Conservation (phyloP, 2,329 filamentous ascomycete genomes). For the Pleoardoris graminearum region DNA sequence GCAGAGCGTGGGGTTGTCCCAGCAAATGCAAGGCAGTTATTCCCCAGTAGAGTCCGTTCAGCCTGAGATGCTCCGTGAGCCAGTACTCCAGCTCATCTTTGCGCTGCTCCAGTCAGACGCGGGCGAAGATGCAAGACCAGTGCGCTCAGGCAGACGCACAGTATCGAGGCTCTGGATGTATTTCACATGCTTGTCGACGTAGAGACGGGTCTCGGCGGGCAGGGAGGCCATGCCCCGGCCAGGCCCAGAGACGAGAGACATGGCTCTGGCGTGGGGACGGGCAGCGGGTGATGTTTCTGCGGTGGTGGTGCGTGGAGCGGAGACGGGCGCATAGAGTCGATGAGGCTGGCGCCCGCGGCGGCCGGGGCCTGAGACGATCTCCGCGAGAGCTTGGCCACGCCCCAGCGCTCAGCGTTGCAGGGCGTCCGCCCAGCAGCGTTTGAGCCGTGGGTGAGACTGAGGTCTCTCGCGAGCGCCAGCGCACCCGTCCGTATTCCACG, state of each 20-base stretch:
- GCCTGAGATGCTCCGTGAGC: constrained; percentile 92
- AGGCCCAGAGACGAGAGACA: constrained; percentile 65
- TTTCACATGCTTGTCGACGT: constrained; percentile 73
- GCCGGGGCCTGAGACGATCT: constrained; percentile 22
- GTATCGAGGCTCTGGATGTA: constrained; percentile 94
- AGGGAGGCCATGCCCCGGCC: constrained; percentile 54
- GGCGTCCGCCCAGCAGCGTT: background rate
- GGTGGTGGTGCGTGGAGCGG: constrained; percentile 1
- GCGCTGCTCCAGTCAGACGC: constrained; percentile 59
- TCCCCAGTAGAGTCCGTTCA: constrained; percentile 97
- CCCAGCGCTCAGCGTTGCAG: background rate
- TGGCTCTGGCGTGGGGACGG: constrained; percentile 31
- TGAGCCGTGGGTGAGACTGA: background rate
- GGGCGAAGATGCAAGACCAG: constrained; percentile 17
- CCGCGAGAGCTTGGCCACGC: constrained; percentile 19
- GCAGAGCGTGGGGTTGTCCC: constrained; percentile 76
- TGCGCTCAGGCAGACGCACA: constrained; percentile 53
- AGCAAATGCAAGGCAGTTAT: constrained; percentile 86
- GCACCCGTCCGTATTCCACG: too few species aligned
- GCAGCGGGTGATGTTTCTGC: constrained; percentile 1
- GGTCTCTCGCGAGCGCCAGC: background rate
- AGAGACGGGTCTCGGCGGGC: constrained; percentile 56
- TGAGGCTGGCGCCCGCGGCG: constrained; percentile 12
- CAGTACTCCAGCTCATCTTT: constrained; percentile 97
- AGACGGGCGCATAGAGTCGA: constrained; percentile 5